A percentile compares a stretch with the other conserved stretches of the same genome.
phyloP scores from a whole-genome alignment of 768 basidiomycete species.

The Hygrophorus pudorinus region DNA sequence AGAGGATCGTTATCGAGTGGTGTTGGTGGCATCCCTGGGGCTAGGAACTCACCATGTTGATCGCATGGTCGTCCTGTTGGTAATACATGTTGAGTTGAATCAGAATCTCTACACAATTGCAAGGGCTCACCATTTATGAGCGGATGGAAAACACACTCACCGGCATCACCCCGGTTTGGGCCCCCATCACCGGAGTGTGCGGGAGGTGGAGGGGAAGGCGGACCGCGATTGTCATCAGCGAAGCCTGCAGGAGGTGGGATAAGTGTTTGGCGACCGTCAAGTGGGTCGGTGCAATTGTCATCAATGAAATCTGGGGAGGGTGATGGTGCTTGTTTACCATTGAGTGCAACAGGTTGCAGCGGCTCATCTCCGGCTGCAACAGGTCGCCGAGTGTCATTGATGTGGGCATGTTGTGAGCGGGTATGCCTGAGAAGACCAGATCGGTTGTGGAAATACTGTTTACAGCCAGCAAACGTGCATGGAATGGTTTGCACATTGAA shows the following conservation, averaged over 20 bases:
- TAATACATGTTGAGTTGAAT: background rate
- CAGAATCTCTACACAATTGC: background rate
- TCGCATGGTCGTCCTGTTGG: too few relatives aligned
- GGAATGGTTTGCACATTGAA: background rate
- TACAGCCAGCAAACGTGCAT: background rate
- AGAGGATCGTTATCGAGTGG: too few relatives aligned
- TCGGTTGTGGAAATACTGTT: background rate
- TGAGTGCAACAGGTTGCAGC: background rate
- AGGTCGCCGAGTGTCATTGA: background rate
- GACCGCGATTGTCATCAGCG: too few relatives aligned
- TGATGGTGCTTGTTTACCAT: too few relatives aligned
- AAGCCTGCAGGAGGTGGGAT: too few relatives aligned
- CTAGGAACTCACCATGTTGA: background rate
- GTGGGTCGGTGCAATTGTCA: too few relatives aligned
- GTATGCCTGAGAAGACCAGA: background rate
- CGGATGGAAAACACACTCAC: too few relatives aligned
- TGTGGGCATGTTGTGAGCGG: background rate
- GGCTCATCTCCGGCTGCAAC: background rate
- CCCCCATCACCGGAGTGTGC: background rate
- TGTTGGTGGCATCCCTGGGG: too few relatives aligned
- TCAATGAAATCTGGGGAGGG: too few relatives aligned
- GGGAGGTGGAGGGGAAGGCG: background rate
- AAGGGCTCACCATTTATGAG: background rate
- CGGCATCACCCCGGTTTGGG: too few relatives aligned
- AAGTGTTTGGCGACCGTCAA: too few relatives aligned